A percentile compares a stretch with the other conserved stretches of the same genome.
Conservation (phyloP, 768 basidiomycete species). For the Steccherinum ochraceum region DNA sequence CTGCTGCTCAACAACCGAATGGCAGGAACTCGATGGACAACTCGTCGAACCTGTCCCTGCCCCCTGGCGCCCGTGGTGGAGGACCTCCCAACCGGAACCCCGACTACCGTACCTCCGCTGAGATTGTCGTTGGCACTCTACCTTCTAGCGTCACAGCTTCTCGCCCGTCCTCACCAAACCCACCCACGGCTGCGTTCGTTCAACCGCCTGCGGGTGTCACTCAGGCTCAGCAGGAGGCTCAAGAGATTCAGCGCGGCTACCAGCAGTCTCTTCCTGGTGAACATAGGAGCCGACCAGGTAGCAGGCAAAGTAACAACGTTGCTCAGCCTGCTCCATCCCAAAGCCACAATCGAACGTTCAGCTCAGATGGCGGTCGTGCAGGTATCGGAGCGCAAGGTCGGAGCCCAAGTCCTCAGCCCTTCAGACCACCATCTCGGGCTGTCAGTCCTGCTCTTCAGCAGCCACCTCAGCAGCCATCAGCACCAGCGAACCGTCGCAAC, state of each 20-base stretch:
- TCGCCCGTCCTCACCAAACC: slow-evolving; percentile 68
- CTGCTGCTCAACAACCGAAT: slow-evolving; percentile 9
- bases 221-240: slow-evolving; percentile 48
- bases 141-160: slow-evolving; percentile 49
- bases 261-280: slow-evolving; percentile 88
- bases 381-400: slow-evolving; percentile 77
- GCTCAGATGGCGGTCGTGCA: slow-evolving; percentile 56
- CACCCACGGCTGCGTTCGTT: slow-evolving; percentile 72
- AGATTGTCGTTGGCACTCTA: slow-evolving; percentile 72
- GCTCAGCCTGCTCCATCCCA: slow-evolving; percentile 21
- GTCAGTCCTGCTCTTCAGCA: slow-evolving; percentile 36
- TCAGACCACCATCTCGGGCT: slow-evolving; percentile 34
- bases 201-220: slow-evolving; percentile 45
- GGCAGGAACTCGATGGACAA: slow-evolving; percentile 1
- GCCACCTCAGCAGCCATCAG: background rate
- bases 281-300: slow-evolving; percentile 53
- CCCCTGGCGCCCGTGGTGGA: slow-evolving; percentile 21
- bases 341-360: slow-evolving; percentile 39
- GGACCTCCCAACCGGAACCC: slow-evolving; percentile 15
- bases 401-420: slow-evolving; percentile 57
- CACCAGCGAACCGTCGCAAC: slow-evolving; percentile 2
- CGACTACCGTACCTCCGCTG: slow-evolving; percentile 73
- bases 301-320: slow-evolving; percentile 23
- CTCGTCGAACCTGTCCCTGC: slow-evolving; percentile 31
- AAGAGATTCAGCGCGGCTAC: slow-evolving; percentile 71